These are phyloP conservation scores for Chlorella sorokiniana DNA, from an alignment of 139 green algal species.

Conservation along the genomic window DNA sequence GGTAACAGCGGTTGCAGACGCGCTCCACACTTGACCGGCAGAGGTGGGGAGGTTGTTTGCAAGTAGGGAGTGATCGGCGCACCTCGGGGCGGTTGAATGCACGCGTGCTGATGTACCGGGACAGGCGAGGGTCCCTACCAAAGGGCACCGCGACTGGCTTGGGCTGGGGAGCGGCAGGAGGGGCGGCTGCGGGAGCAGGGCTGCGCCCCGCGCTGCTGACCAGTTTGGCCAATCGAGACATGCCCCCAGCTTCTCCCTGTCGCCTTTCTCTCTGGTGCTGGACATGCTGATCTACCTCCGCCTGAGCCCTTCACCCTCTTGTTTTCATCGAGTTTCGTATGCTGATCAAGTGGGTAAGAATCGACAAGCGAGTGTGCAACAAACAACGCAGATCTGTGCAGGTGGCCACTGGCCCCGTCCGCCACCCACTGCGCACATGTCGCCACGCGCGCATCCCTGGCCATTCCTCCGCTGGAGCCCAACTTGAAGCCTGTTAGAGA, in stretches of 20 bases:
- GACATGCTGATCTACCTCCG: not conserved
- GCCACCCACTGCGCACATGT: too few relatives aligned
- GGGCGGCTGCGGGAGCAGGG: not conserved
- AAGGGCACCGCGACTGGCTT: not conserved
- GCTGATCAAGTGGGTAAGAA: too few relatives aligned
- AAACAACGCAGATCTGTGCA: too few relatives aligned
- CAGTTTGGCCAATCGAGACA: not conserved
- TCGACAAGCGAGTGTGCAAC: too few relatives aligned
- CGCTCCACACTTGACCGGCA: not conserved
- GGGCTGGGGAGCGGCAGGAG: not conserved
- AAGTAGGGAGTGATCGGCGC: not conserved
- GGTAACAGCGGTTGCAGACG: too few relatives aligned
- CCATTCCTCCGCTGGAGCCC: too few relatives aligned
- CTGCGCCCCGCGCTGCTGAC: not conserved
- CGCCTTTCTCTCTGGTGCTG: conserved; percentile 4
- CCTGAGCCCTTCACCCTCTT: not conserved
- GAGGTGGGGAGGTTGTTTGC: not conserved
- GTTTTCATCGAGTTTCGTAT: not conserved
- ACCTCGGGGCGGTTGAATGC: conserved; percentile 34
- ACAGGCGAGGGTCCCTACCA: conserved; percentile 2
- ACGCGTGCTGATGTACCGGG: not conserved
- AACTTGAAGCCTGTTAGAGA: too few relatives aligned
- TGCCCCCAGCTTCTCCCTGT: too few relatives aligned
- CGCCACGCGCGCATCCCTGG: too few relatives aligned
- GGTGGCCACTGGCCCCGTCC: too few relatives aligned